Base-by-base conservation (phyloP, 2,329 filamentous ascomycete genomes). In the Dothiorella sarmentorum region DNA sequence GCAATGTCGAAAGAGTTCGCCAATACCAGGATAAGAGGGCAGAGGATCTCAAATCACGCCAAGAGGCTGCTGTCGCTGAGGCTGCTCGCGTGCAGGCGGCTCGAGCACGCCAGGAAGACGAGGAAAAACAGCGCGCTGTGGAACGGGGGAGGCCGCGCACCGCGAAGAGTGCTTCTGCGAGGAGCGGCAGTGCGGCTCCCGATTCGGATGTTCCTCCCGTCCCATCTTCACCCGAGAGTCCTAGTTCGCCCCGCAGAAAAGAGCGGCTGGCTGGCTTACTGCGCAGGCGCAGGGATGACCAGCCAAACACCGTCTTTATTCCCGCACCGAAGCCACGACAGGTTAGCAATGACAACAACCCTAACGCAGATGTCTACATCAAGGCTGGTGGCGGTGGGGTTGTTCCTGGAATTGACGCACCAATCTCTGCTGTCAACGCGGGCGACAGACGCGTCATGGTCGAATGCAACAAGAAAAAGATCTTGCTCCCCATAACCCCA, bases 401-500 rank as follows among this genome's bases (percentile, higher is more conserved):
- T 31, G 74, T 82, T 2, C 78, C 83, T 22, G 80, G 81, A 53
- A 86, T 81, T 42, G 90, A 95, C 76, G 89, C 89, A 20, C 91
- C 91, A 1, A 79, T 87, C 9, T 91, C 90, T 56, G 90, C 90
- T 13, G 87, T 88, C 60, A 95, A 95, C 74, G 84, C 88, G 61
- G 87, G 86, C 44, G 89, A 92, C 68, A 61, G 88, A 82, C 82
- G 82, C 64, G 89, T 96, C 17, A 79, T 84, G 31, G 84, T 97
- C 35, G 83, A 87, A 63, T 95, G 85, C 74, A 82, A 84, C 63
- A 85, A 88, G 59, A 83, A 84, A 11, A 85, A 82, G 1, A 84
- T 91, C 52, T 81, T 82, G 47, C 78, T 96, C n/a, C 83, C 87
- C 2, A 81, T 97, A 37, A 88, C 81, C 2, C 82, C 85, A 3